Percentiles rank a stretch among this genome's conserved stretches.
Conservation (phyloP, 371 early-diverging fungal species). For the Mortierella sp. region DNA sequence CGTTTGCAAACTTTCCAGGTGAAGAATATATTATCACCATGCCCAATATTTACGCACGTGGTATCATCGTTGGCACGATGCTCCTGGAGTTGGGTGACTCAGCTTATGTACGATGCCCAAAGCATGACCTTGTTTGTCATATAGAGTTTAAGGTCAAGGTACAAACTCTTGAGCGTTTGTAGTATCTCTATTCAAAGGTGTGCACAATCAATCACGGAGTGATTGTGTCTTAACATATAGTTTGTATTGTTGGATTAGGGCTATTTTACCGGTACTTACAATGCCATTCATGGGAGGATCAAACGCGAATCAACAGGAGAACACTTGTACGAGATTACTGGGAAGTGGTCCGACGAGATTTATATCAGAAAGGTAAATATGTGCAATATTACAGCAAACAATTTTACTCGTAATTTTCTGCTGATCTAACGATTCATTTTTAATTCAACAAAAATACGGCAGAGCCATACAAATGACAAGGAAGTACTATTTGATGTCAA, state of each 20-base stretch:
- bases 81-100: constrained; percentile 92
- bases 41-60: constrained; percentile 96
- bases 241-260: constrained; percentile 63
- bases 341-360: constrained; percentile 89
- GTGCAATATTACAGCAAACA: not conserved
- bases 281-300: constrained; percentile 88
- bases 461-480: constrained; percentile 49
- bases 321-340: constrained; percentile 82
- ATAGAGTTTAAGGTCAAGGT: constrained; percentile 96
- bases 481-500: constrained; percentile 78
- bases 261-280: constrained; percentile 85
- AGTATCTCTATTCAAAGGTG: not conserved
- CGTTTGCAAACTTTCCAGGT: constrained; percentile 69
- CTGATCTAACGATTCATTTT: not conserved
- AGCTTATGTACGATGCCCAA: constrained; percentile 77
- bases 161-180: constrained; percentile 4
- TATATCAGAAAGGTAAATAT: constrained; percentile 64
- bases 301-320: constrained; percentile 83
- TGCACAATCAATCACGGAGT: not conserved
- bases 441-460: not conserved
- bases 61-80: constrained; percentile 95
- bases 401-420: not conserved
- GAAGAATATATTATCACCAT: constrained; percentile 86
- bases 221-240: not conserved
- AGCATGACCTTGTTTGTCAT: constrained; percentile 81